Evolutionary conservation across 768 basidiomycete genomes (phyloP).

Genomic region (Mycena capillaripes): DNA sequence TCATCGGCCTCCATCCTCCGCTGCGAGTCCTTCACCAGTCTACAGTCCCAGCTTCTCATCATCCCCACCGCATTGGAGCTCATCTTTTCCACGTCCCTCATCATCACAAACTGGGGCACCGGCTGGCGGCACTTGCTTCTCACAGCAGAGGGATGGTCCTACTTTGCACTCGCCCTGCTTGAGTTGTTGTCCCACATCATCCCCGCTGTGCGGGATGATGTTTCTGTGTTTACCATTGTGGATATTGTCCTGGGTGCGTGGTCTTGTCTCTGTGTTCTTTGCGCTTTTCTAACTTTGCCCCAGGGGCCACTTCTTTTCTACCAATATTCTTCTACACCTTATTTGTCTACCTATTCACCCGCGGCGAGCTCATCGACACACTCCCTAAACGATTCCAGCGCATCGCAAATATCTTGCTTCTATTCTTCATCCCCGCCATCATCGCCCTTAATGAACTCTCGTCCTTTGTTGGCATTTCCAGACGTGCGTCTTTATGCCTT

Average conservation of each 20-base stretch:
- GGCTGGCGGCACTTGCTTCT: slow-evolving; percentile 73
- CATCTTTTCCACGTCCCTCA: slow-evolving; percentile 67
- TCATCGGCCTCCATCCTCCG: slow-evolving; percentile 81
- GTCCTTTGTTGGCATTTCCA: slow-evolving; percentile 73
- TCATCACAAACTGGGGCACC: slow-evolving; percentile 62
- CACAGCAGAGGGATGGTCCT: slow-evolving; percentile 71
- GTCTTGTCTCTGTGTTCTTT: too few relatives aligned
- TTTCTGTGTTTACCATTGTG: slow-evolving; percentile 62
- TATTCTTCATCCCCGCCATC: slow-evolving; percentile 69
- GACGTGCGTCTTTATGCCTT: slow-evolving; percentile 57
- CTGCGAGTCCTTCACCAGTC: slow-evolving; percentile 66
- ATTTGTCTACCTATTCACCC: slow-evolving; percentile 73
- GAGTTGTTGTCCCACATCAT: slow-evolving; percentile 72
- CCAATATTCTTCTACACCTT: slow-evolving; percentile 75
- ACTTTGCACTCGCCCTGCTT: slow-evolving; percentile 69
- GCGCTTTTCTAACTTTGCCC: neutral
- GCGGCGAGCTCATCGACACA: slow-evolving; percentile 61
- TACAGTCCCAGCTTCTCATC: slow-evolving; percentile 65
- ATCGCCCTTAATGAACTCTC: slow-evolving; percentile 69
- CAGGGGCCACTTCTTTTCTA: slow-evolving; percentile 71
- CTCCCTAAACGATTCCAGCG: slow-evolving; percentile 66
- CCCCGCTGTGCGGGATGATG: slow-evolving; percentile 63
- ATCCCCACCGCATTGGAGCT: slow-evolving; percentile 77
- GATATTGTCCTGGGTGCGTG: slow-evolving; percentile 75
- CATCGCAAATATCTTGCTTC: slow-evolving; percentile 59